A percentile compares a stretch with the other conserved stretches of the same genome.
Conservation (phyloP, 1,284 basidiomycete genomes). For the Cutaneotrichosporon sp. region DNA sequence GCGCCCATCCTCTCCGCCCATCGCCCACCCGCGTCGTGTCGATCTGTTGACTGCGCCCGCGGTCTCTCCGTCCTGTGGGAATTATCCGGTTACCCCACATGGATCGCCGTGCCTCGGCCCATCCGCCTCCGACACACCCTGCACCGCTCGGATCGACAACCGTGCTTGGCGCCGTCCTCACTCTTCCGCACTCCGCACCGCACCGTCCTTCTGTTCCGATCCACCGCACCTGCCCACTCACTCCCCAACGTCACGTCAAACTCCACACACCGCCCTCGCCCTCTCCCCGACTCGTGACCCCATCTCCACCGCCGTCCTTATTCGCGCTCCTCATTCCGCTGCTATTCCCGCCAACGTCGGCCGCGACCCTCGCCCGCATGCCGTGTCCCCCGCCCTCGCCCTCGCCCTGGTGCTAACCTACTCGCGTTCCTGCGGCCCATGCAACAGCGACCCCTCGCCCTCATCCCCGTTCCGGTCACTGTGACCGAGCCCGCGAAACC, state of each 20-base stretch:
- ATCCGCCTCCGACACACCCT: too few relatives aligned
- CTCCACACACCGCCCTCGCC: neutral
- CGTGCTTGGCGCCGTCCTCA: neutral
- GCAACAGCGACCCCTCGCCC: slow-evolving; percentile 18
- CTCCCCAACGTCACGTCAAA: neutral
- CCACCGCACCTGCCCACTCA: too few relatives aligned
- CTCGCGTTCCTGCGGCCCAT: neutral
- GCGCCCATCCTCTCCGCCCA: too few relatives aligned
- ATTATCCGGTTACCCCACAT: slow-evolving; percentile 1
- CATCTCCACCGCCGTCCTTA: neutral
- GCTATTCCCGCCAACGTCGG: neutral
- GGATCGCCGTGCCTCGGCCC: neutral
- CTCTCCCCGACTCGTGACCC: neutral
- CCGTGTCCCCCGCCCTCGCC: neutral
- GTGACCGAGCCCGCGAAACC: slow-evolving; percentile 33
- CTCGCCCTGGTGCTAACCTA: neutral
- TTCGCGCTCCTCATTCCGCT: neutral
- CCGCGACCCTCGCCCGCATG: neutral
- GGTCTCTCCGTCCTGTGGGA: neutral
- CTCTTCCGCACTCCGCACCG: neutral
- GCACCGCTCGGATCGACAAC: neutral
- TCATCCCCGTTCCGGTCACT: slow-evolving; percentile 12
- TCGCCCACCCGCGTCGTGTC: neutral
- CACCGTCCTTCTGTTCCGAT: neutral
- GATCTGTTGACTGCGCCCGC: neutral